phyloP scores from a whole-genome alignment of 2,329 filamentous ascomycete species.

The Epichloe coenophiala region DNA sequence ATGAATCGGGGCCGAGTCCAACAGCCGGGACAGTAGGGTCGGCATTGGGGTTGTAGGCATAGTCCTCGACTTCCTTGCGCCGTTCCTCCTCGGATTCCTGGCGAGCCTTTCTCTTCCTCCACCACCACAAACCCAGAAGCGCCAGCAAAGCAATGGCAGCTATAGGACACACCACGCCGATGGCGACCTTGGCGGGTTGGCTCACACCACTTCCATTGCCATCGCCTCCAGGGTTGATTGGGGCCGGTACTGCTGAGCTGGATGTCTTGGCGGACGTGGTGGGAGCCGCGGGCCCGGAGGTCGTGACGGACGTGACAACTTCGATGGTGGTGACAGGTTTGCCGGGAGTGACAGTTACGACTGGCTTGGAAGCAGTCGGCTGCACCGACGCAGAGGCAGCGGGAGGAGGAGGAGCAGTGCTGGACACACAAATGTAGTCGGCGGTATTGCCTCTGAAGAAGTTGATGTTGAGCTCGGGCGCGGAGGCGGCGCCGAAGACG shows the following conservation, averaged over 20 bases:
- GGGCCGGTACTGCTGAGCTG: slow-evolving; percentile 15
- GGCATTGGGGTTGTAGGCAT: slow-evolving; percentile 94
- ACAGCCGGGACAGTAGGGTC: slow-evolving; percentile 61
- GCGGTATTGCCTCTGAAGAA: not conserved
- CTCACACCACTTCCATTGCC: slow-evolving; percentile 33
- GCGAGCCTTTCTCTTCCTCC: slow-evolving; percentile 75
- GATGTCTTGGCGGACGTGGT: slow-evolving; percentile 4
- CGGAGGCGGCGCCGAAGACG: not conserved
- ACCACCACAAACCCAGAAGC: slow-evolving; percentile 65
- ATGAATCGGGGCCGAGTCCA: slow-evolving; percentile 34
- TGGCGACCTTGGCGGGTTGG: slow-evolving; percentile 63
- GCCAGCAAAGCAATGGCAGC: slow-evolving; percentile 73
- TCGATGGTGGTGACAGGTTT: slow-evolving; percentile 8
- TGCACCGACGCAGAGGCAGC: slow-evolving; percentile 8
- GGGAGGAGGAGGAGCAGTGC: not conserved
- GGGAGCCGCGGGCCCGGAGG: slow-evolving; percentile 6
- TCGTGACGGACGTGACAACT: slow-evolving; percentile 16
- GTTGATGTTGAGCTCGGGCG: not conserved
- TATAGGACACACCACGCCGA: slow-evolving; percentile 89
- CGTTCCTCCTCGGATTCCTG: slow-evolving; percentile 78
- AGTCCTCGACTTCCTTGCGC: slow-evolving; percentile 93
- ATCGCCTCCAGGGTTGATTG: slow-evolving; percentile 15
- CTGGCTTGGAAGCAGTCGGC: slow-evolving; percentile 8
- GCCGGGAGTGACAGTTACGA: slow-evolving; percentile 14
- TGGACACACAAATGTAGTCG: slow-evolving; percentile 7